phyloP scores from a whole-genome alignment of 352 stramenopile species.

The Pythium rishiriense region DNA sequence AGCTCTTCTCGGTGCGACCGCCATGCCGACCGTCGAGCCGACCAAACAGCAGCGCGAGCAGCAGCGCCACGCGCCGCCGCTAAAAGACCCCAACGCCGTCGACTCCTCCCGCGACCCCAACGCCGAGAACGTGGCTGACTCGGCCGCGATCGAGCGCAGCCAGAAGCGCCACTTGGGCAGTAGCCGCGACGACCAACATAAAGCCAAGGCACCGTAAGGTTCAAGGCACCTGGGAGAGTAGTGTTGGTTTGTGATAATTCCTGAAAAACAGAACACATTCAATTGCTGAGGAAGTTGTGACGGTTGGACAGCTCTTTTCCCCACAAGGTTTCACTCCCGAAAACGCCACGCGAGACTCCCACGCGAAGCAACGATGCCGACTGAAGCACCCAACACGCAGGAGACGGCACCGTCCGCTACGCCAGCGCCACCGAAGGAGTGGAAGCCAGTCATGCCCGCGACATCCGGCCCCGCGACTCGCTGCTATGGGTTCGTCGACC shows the following conservation, averaged over 20 bases:
- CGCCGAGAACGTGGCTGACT: constrained; percentile 11
- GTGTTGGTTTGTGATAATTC: too few relatives aligned
- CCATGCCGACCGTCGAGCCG: constrained; percentile 23
- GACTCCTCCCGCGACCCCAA: constrained; percentile 7
- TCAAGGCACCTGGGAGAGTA: too few relatives aligned
- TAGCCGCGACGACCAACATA: constrained; percentile 10
- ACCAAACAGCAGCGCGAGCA: constrained; percentile 11
- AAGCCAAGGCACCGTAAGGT: constrained; percentile 11
- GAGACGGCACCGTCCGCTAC: not conserved
- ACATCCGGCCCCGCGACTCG: not conserved
- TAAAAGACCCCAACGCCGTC: constrained; percentile 10
- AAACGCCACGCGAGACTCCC: too few relatives aligned
- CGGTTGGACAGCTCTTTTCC: too few relatives aligned
- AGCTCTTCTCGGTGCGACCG: too few relatives aligned
- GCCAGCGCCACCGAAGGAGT: not conserved
- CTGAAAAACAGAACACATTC: not conserved
- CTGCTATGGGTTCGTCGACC: constrained; percentile 7
- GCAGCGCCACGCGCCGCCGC: constrained; percentile 12
- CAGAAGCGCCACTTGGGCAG: constrained; percentile 25
- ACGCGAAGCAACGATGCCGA: not conserved
- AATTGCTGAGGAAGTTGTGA: not conserved
- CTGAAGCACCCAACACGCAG: not conserved
- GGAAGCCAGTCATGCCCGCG: not conserved
- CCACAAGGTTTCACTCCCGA: too few relatives aligned
- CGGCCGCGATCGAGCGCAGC: constrained; percentile 17